These are phyloP conservation scores for Zygoascus bituminiphila DNA, from an alignment of 805 yeast species.

Conservation along the genomic window DNA sequence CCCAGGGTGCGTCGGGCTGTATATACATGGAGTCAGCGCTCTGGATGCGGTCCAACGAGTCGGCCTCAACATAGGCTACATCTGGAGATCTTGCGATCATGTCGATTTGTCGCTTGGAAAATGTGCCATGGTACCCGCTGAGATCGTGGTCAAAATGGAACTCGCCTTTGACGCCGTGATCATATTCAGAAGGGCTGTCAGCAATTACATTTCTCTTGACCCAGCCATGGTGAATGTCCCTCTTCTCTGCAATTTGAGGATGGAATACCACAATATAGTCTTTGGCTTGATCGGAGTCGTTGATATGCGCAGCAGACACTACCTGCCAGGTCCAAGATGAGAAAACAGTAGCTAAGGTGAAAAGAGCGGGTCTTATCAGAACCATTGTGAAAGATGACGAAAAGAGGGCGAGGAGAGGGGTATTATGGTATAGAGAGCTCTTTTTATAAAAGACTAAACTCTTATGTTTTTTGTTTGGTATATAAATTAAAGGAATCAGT, in stretches of 20 bases:
- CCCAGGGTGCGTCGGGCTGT: conserved; percentile 91
- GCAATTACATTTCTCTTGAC: conserved; percentile 3
- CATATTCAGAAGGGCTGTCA: conserved; percentile 3
- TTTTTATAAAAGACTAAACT: too few relatives aligned
- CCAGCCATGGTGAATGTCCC: conserved; percentile 11
- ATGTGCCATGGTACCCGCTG: conserved; percentile 40
- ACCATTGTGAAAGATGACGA: not conserved
- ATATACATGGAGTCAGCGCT: conserved; percentile 42
- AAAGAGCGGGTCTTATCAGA: not conserved
- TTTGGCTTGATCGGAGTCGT: not conserved
- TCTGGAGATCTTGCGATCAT: conserved; percentile 43
- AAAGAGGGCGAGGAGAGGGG: too few relatives aligned
- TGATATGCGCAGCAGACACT: not conserved
- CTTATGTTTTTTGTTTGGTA: too few relatives aligned
- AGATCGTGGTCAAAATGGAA: conserved; percentile 25
- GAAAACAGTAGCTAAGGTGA: not conserved
- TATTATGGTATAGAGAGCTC: too few relatives aligned
- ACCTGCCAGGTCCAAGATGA: not conserved
- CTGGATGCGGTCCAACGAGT: conserved; percentile 57
- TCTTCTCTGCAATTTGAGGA: not conserved
- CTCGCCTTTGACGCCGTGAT: conserved; percentile 15
- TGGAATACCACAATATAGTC: conserved; percentile 16
- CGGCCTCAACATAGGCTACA: conserved; percentile 58
- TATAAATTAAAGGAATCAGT: too few relatives aligned
- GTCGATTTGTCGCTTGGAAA: conserved; percentile 36